Conservation (phyloP, 768 basidiomycete species). For the Omphalotus guepiniiformis region DNA sequence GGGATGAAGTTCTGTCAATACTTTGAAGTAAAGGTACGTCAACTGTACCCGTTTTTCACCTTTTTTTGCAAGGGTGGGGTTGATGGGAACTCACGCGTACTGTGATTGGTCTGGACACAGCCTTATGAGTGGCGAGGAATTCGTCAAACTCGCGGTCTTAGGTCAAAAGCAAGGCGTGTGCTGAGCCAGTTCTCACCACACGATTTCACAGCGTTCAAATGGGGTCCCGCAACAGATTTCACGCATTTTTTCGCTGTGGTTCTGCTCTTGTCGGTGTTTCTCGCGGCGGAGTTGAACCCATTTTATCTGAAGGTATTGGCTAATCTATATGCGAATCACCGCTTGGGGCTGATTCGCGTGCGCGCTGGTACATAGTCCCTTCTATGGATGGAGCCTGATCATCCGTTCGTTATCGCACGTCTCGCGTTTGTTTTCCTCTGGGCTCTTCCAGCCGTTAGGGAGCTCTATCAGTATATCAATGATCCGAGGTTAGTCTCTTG, state of each 20-base stretch:
- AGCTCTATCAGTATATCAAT: slow-evolving; percentile 80
- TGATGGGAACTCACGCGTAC: not conserved
- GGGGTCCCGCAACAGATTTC: slow-evolving; percentile 76
- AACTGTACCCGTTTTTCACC: too few species aligned
- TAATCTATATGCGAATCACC: slow-evolving; percentile 4
- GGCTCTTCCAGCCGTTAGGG: slow-evolving; percentile 81
- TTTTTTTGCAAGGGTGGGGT: slow-evolving; percentile 1
- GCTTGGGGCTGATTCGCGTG: slow-evolving; percentile 5
- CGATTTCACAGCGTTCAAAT: slow-evolving; percentile 85
- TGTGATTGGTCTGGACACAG: slow-evolving; percentile 32
- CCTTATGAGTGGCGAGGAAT: slow-evolving; percentile 85
- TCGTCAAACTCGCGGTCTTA: slow-evolving; percentile 69
- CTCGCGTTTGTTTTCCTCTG: slow-evolving; percentile 79
- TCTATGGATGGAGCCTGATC: slow-evolving; percentile 89
- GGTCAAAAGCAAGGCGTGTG: slow-evolving; percentile 75
- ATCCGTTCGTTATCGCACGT: slow-evolving; percentile 73
- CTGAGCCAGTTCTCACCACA: slow-evolving; percentile 83
- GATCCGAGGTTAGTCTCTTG: slow-evolving; percentile 61
- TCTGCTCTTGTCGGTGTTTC: slow-evolving; percentile 68
- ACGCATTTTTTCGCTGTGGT: slow-evolving; percentile 74
- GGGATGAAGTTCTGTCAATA: slow-evolving; percentile 88
- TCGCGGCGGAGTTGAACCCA: slow-evolving; percentile 82
- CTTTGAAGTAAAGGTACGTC: slow-evolving; percentile 81
- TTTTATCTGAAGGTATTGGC: slow-evolving; percentile 75
- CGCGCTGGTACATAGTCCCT: slow-evolving; percentile 37